A percentile compares a stretch with the other conserved stretches of the same genome.
Conservation (phyloP, 768 basidiomycete species). For the Cyclocybe aegerita region DNA sequence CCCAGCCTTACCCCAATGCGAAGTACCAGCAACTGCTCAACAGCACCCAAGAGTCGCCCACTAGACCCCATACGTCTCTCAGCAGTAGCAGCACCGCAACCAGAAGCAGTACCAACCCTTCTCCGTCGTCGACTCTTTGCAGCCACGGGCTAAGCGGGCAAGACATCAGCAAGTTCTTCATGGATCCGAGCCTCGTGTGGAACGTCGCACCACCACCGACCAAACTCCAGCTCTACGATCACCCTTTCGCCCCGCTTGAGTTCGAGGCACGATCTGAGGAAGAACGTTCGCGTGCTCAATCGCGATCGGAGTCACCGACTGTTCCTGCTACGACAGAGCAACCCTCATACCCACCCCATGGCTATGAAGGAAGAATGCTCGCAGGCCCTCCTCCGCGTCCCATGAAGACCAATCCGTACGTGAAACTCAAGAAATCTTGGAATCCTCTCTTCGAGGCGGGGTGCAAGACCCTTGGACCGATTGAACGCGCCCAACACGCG, state of each 20-base stretch:
- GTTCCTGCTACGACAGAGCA: no score
- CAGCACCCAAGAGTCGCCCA: neutral
- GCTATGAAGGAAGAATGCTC: no score
- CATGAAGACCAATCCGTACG: no score
- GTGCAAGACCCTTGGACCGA: neutral
- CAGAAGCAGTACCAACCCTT: constrained; percentile 5
- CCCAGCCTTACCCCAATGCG: constrained; percentile 6
- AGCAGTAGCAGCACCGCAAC: constrained; percentile 4
- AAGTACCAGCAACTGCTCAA: constrained; percentile 6
- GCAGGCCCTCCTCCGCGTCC: no score
- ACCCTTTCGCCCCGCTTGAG: no score
- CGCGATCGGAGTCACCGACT: no score
- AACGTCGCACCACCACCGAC: constrained; percentile 3
- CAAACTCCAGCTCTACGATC: neutral
- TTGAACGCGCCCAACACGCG: neutral
- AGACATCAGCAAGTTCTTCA: neutral
- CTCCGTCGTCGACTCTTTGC: constrained; percentile 12
- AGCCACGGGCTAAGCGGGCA: neutral
- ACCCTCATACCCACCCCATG: no score
- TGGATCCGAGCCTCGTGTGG: neutral
- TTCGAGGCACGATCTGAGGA: no score
- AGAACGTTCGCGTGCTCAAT: no score
- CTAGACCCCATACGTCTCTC: neutral
- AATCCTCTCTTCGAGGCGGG: no score
- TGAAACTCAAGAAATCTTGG: no score